Conservation (phyloP, 352 stramenopile species). For the Thraustochytrium sp. region DNA sequence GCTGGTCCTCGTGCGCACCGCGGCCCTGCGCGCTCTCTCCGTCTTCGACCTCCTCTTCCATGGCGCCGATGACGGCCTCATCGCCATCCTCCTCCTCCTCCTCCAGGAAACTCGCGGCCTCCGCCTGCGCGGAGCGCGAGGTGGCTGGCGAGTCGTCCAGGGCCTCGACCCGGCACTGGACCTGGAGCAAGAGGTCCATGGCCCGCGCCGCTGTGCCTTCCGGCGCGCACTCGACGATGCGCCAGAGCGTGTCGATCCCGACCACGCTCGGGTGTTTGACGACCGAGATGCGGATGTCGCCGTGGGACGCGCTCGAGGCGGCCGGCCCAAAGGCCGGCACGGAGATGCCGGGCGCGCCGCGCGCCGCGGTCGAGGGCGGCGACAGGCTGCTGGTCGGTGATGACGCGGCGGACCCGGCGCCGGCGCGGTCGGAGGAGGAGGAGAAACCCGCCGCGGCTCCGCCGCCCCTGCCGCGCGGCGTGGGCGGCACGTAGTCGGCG, state of each 20-base stretch:
- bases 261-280: background rate
- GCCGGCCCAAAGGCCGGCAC: too few relatives aligned
- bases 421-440: too few relatives aligned
- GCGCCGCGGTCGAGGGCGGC: background rate
- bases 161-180: slow-evolving; percentile 14
- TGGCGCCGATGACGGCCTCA: background rate
- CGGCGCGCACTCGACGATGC: slow-evolving; percentile 28
- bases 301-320: background rate
- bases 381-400: background rate
- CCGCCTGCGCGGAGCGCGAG: background rate
- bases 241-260: slow-evolving; percentile 32
- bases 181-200: slow-evolving; percentile 29
- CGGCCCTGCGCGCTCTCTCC: too few relatives aligned
- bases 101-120: background rate
- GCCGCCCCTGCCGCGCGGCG: too few relatives aligned
- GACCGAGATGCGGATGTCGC: background rate
- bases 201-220: background rate
- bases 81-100: background rate
- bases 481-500: background rate
- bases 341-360: background rate
- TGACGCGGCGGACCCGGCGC: too few relatives aligned
- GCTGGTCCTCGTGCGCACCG: too few relatives aligned
- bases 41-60: background rate
- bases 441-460: too few relatives aligned
- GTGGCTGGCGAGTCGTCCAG: background rate